phyloP scores from a whole-genome alignment of 2,329 filamentous ascomycete species.

The Calonectria fujianensis region DNA sequence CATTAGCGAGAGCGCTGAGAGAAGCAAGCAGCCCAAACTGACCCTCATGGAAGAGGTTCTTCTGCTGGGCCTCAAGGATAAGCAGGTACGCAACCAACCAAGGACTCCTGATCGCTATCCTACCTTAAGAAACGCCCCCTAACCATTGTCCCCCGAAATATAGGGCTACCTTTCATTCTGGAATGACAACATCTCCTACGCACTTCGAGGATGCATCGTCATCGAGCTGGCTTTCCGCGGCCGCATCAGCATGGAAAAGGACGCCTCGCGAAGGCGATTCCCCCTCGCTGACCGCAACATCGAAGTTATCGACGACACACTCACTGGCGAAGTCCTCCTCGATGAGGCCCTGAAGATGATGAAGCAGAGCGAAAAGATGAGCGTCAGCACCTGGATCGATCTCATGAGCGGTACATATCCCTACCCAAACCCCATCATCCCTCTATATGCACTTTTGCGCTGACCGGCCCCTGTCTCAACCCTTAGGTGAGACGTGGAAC shows the following conservation, averaged over 20 bases:
- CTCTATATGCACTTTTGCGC: slow-evolving; percentile 33
- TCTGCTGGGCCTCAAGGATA: slow-evolving; percentile 96
- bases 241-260: slow-evolving; percentile 98
- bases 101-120: slow-evolving; percentile 27
- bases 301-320: slow-evolving; percentile 96
- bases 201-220: slow-evolving; percentile 97
- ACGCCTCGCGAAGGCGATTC: slow-evolving; percentile 92
- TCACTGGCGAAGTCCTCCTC: slow-evolving; percentile 96
- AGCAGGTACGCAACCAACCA: slow-evolving; percentile 80
- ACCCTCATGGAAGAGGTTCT: slow-evolving; percentile 99
- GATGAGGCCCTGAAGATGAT: slow-evolving; percentile 99
- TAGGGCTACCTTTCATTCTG: slow-evolving; percentile 99
- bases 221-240: slow-evolving; percentile 97
- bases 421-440: slow-evolving; percentile 39
- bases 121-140: not conserved
- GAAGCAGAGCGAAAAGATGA: slow-evolving; percentile 99
- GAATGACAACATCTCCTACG: slow-evolving; percentile 99
- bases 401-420: slow-evolving; percentile 89
- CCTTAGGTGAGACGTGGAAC: slow-evolving; percentile 98
- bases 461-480: slow-evolving; percentile 49
- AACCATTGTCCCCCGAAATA: slow-evolving; percentile 26
- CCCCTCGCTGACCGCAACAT: slow-evolving; percentile 94
- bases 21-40: slow-evolving; percentile 98
- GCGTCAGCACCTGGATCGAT: slow-evolving; percentile 99
- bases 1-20: slow-evolving; percentile 96